Conservation (phyloP, 495 filamentous ascomycete species). For the Aspergillus ellipticus region DNA sequence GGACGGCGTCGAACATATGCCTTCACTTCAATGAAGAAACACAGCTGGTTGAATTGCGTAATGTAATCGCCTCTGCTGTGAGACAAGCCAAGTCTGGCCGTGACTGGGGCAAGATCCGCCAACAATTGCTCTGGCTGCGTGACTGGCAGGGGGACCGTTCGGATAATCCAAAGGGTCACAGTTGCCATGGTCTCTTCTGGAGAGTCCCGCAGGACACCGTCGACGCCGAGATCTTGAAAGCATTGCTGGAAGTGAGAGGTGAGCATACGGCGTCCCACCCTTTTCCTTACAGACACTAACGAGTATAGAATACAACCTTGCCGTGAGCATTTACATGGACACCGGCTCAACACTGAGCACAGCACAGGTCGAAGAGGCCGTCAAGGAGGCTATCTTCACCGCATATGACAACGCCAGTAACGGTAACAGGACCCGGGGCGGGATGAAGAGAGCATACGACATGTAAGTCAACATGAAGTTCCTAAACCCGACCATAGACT, state of each 20-base stretch:
- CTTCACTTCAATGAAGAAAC: conserved; percentile 52
- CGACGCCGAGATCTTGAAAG: conserved; percentile 72
- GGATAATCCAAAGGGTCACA: conserved; percentile 28
- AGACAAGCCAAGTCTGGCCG: conserved; percentile 56
- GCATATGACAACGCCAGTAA: conserved; percentile 90
- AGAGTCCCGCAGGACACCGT: conserved; percentile 58
- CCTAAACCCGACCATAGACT: background rate
- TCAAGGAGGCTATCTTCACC: conserved; percentile 64
- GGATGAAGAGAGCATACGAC: conserved; percentile 77
- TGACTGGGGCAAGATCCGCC: conserved; percentile 63
- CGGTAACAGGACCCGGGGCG: conserved; percentile 77
- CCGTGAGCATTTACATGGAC: conserved; percentile 62
- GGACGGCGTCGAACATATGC: conserved; percentile 42
- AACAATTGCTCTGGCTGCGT: conserved; percentile 75
- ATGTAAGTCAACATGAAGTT: conserved; percentile 53
- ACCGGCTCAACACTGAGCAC: conserved; percentile 47
- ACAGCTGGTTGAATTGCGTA: conserved; percentile 61
- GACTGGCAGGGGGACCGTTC: conserved; percentile 62
- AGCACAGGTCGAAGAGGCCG: conserved; percentile 57
- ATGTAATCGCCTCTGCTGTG: conserved; percentile 53
- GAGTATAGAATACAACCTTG: conserved; percentile 60
- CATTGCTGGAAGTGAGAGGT: conserved; percentile 67
- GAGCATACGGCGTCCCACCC: conserved; percentile 20
- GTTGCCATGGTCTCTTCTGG: conserved; percentile 64
- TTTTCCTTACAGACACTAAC: conserved; percentile 12